phyloP scores from a whole-genome alignment of 768 basidiomycete genomes.

The Lentinula sp. region DNA sequence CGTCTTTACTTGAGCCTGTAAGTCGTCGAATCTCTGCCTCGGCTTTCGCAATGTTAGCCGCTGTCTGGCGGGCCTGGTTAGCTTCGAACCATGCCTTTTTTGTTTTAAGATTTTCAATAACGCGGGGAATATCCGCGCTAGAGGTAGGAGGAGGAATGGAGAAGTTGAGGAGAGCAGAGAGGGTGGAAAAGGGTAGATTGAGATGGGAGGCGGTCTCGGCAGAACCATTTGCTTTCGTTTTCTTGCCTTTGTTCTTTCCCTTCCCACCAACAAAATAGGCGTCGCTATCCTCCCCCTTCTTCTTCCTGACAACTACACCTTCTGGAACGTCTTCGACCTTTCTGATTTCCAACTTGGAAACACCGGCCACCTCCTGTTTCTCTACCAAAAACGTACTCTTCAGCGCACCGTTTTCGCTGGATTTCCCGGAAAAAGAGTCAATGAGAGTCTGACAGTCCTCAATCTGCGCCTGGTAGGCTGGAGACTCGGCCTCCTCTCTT shows the following conservation, averaged over 20 bases:
- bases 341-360: conserved; percentile 79
- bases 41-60: conserved; percentile 75
- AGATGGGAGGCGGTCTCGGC: conserved; percentile 34
- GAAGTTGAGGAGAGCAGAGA: conserved; percentile 79
- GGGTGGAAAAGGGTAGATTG: conserved; percentile 79
- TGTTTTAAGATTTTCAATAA: conserved; percentile 84
- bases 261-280: conserved; percentile 74
- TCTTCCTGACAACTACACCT: conserved; percentile 75
- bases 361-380: conserved; percentile 48
- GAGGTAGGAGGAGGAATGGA: conserved; percentile 89
- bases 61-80: conserved; percentile 78
- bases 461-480: conserved; percentile 89
- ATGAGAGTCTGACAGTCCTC: conserved; percentile 95
- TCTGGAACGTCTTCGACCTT: conserved; percentile 66
- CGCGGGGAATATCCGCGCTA: conserved; percentile 68
- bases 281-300: conserved; percentile 87
- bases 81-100: conserved; percentile 96
- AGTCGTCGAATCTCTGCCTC: conserved; percentile 69
- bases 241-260: conserved; percentile 59
- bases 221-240: conserved; percentile 36
- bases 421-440: conserved; percentile 73
- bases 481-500: conserved; percentile 84
- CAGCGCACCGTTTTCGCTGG: conserved; percentile 34
- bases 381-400: conserved; percentile 28
- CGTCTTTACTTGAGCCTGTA: conserved; percentile 32